A percentile compares a stretch with the other conserved stretches of the same genome.
Evolutionary conservation across 2,329 filamentous ascomycete genomes (phyloP).

Genomic region (Thielaviopsis euricoi): DNA sequence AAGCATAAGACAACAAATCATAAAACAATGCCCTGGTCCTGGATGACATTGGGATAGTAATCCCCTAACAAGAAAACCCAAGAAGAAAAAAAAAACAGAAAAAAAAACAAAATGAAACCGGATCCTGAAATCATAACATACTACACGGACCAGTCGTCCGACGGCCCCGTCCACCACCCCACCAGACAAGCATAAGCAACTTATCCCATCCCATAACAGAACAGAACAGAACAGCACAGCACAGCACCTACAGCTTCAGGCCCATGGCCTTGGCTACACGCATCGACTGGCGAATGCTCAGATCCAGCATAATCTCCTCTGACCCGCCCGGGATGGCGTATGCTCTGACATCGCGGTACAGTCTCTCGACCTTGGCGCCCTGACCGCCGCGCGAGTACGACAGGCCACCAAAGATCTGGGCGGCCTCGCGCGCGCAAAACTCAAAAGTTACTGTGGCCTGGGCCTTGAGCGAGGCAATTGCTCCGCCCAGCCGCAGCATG

Average conservation of each 20-base stretch:
- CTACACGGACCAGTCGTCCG: too few relatives aligned
- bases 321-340: constrained; percentile 92
- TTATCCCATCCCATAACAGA: too few relatives aligned
- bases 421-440: constrained; percentile 91
- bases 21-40: neutral
- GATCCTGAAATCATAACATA: neutral
- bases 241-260: constrained; percentile 65
- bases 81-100: neutral
- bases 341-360: constrained; percentile 88
- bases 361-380: constrained; percentile 82
- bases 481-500: constrained; percentile 87
- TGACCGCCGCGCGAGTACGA: constrained; percentile 87
- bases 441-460: constrained; percentile 91
- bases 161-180: neutral
- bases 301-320: constrained; percentile 97
- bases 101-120: neutral
- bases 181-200: too few relatives aligned
- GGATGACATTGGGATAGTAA: too few relatives aligned
- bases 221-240: neutral
- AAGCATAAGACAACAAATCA: neutral
- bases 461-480: constrained; percentile 86
- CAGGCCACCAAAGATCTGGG: constrained; percentile 91
- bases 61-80: neutral
- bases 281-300: constrained; percentile 83
- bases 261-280: constrained; percentile 79